Evolutionary conservation across 257 asterid genomes (phyloP).

Genomic region (Voacanga thouarsii): DNA sequence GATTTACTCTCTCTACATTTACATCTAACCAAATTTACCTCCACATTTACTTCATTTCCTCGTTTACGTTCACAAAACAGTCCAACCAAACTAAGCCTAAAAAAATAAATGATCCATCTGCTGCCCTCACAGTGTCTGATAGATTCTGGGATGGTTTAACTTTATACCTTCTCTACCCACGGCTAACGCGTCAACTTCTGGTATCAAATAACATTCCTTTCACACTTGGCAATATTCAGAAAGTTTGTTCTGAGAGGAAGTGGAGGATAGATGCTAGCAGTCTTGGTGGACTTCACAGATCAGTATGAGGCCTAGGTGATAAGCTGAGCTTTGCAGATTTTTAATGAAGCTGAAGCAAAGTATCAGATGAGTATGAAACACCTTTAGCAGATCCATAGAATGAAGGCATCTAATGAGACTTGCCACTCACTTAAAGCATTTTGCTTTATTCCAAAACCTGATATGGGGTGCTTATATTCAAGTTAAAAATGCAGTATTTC

Average conservation of each 20-base stretch:
- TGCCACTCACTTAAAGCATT: background rate
- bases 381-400: background rate
- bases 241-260: background rate
- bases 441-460: background rate
- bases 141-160: background rate
- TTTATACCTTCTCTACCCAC: background rate
- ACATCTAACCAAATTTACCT: too few species aligned
- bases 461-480: background rate
- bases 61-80: too few species aligned
- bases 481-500: background rate
- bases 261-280: background rate
- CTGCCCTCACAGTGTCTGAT: background rate
- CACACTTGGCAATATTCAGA: background rate
- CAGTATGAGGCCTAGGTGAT: background rate
- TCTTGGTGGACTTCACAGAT: background rate
- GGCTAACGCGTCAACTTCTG: background rate
- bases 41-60: too few species aligned
- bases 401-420: background rate
- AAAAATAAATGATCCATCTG: too few species aligned
- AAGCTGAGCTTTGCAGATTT: background rate
- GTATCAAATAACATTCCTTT: background rate
- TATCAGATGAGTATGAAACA: background rate
- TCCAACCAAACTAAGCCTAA: too few species aligned
- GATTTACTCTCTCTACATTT: too few species aligned
- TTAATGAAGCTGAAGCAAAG: background rate